Base-by-base conservation (phyloP, 768 basidiomycete genomes). In the Serendipita sp. region DNA sequence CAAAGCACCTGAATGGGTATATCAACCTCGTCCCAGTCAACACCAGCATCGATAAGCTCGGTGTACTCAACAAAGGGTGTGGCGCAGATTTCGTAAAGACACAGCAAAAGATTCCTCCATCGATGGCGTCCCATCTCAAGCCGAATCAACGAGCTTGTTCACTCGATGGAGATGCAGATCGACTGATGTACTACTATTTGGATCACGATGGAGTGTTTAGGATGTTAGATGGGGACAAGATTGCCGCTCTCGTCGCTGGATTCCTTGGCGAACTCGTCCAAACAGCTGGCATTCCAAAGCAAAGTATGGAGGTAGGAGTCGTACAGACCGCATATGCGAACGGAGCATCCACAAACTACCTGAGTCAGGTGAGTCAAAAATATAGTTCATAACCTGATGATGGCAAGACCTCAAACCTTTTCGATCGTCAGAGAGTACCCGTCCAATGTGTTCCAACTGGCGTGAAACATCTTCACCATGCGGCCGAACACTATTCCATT, bases 271-370 rank as follows among this genome's bases (percentile, higher is more conserved):
- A 92, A 65, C 81, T 95, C 13, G 88, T 95, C 69, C 89, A 85
- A 73, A 81, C 83, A 41, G 85, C 94, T 16, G 91, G 91, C 18
- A 77, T 98, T 46, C 36, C 56, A n/a, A 36, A 28, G 36, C 88
- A 90, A 28, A 78, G 80, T 28, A 75, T 97, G 68, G 83, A 87
- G 72, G 88, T 97, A 32, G 96, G 96, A 36, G 89, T 97, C 18
- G 93, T 99, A 10, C 96, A 99, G 74, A 99, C 96, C 0, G 96
- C 96, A 2, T 99, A 99, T 73, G 96, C 96, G 36, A 99, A 99
- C 69, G 96, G 96, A 4, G 91, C 84, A 65, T 97, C 95, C 0
- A 99, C 96, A 11, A 90, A 87, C 73, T 98, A 95, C 73, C 79
- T 98, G 48, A 77, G 84, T 15, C 84, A 86, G 74, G 91, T 92